Conservation (phyloP, 2,329 filamentous ascomycete genomes). For the Aspergillus cejpii region DNA sequence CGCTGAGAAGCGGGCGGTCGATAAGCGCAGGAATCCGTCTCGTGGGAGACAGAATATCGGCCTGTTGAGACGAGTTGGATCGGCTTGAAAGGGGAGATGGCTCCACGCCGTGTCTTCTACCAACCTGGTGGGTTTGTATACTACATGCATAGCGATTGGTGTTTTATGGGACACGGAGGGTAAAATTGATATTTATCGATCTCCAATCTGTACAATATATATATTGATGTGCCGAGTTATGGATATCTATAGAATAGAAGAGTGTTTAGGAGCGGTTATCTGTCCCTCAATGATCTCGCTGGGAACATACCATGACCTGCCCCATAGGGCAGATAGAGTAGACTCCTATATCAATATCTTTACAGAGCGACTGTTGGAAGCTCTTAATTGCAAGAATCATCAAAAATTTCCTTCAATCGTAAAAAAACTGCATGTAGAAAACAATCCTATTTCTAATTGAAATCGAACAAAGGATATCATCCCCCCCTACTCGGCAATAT, state of each 20-base stretch:
- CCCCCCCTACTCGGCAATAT: constrained; percentile 50
- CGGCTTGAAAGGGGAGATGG: neutral
- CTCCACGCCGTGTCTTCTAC: neutral
- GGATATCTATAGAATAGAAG: neutral
- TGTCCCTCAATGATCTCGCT: no score
- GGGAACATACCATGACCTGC: no score
- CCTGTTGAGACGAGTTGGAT: constrained; percentile 18
- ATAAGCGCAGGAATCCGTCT: constrained; percentile 23
- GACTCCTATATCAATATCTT: no score
- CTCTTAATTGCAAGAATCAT: neutral
- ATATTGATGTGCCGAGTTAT: no score
- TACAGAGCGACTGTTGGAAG: no score
- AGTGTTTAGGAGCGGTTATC: no score
- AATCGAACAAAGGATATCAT: neutral
- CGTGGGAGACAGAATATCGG: constrained; percentile 23
- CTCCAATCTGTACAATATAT: neutral
- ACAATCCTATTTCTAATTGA: neutral
- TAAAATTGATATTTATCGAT: neutral
- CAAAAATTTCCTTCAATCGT: neutral
- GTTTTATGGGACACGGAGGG: constrained; percentile 6
- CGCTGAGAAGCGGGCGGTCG: constrained; percentile 26
- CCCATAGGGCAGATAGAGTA: no score
- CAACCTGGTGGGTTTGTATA: constrained; percentile 2
- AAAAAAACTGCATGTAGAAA: neutral
- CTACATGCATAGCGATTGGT: constrained; percentile 16